These are phyloP conservation scores for Arxiozyma slooffiae DNA, from an alignment of 1,139 yeast species.

Conservation along the genomic window DNA sequence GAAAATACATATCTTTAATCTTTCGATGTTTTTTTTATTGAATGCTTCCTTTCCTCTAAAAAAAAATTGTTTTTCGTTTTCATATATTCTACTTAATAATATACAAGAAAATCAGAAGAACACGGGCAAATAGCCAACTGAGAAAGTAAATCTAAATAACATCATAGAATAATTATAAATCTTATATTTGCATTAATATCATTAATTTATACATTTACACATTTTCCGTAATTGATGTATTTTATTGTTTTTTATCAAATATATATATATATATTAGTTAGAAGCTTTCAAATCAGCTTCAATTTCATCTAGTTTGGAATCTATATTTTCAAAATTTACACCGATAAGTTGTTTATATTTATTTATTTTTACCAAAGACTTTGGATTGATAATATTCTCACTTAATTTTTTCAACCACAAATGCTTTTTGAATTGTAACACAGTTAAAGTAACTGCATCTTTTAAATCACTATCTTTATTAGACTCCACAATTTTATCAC, in stretches of 20 bases:
- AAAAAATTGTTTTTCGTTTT: too few relatives aligned
- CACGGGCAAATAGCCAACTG: not conserved
- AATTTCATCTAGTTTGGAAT: slow-evolving; percentile 53
- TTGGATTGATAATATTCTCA: slow-evolving; percentile 31
- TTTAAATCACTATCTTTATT: slow-evolving; percentile 1
- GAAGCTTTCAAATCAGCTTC: slow-evolving; percentile 29
- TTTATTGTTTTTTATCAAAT: too few relatives aligned
- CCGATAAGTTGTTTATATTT: slow-evolving; percentile 77
- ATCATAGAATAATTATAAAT: too few relatives aligned
- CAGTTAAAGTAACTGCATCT: slow-evolving; percentile 4
- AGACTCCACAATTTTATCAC: not conserved
- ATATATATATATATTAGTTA: not conserved
- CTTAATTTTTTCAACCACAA: slow-evolving; percentile 33
- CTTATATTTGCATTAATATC: too few relatives aligned
- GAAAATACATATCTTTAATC: too few relatives aligned
- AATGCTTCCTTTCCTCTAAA: too few relatives aligned
- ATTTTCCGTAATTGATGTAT: not conserved
- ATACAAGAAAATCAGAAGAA: too few relatives aligned
- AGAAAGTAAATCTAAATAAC: not conserved
- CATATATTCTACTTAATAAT: too few relatives aligned
- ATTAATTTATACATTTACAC: too few relatives aligned
- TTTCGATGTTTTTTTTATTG: too few relatives aligned
- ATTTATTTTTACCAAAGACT: slow-evolving; percentile 45
- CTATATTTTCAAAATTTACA: slow-evolving; percentile 67
- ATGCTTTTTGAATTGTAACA: slow-evolving; percentile 35